Evolutionary conservation across 768 basidiomycete species (phyloP).

Genomic region (Naganishia kalamii): DNA sequence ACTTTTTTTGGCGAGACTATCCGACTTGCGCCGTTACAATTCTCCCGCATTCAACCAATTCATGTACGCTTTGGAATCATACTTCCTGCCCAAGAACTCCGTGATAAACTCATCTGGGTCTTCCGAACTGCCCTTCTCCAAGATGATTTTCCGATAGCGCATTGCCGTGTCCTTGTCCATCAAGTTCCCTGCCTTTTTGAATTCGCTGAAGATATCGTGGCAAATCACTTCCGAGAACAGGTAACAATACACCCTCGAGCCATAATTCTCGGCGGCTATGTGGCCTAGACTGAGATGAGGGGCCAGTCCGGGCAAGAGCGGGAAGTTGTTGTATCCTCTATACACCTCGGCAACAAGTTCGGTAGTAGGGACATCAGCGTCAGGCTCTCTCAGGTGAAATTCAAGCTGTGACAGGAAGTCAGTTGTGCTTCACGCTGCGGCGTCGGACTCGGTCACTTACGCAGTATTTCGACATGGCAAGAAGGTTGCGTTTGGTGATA

Average conservation of each 20-base stretch:
- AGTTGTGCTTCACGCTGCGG: background rate
- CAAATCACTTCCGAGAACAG: constrained; percentile 2
- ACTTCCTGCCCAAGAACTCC: constrained; percentile 3
- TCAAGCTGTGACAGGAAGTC: background rate
- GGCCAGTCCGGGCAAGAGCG: background rate
- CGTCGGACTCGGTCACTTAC: background rate
- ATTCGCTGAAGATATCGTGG: constrained; percentile 4
- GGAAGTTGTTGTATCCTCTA: background rate
- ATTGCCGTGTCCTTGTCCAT: background rate
- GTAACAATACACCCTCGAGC: background rate
- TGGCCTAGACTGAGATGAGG: background rate
- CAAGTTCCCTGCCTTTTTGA: background rate
- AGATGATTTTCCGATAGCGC: background rate
- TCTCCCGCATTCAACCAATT: background rate
- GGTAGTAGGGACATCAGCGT: background rate
- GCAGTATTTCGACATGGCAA: background rate
- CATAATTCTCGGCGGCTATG: background rate
- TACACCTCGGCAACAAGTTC: background rate
- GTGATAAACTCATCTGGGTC: background rate
- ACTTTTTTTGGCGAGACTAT: too few relatives aligned
- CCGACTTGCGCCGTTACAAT: too few relatives aligned
- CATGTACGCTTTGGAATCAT: background rate
- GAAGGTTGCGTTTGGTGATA: background rate
- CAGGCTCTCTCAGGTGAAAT: background rate
- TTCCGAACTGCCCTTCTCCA: constrained; percentile 1